Conservation (phyloP, 108 stramenopile species). For the Epithemia pelagica region DNA sequence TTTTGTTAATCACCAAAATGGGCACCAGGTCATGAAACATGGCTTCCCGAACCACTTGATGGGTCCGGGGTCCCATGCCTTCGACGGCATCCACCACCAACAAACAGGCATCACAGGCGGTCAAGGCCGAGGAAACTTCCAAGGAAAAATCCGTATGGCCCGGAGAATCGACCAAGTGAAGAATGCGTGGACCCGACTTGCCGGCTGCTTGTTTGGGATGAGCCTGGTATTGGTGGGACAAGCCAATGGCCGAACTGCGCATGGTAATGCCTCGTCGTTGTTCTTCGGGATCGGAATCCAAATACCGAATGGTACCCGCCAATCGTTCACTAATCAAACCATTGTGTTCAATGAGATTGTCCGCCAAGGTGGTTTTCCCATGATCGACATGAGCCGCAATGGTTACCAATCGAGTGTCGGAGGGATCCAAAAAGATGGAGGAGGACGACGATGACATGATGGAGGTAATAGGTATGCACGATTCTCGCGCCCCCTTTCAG, state of each 20-base stretch:
- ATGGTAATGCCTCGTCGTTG: slow-evolving; percentile 99
- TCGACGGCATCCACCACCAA: slow-evolving; percentile 96
- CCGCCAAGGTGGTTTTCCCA: slow-evolving; percentile 98
- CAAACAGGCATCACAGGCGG: slow-evolving; percentile 90
- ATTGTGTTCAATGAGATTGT: slow-evolving; percentile 85
- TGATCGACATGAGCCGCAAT: slow-evolving; percentile 99
- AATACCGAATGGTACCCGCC: slow-evolving; percentile 78
- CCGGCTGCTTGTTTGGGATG: background rate
- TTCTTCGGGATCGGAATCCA: slow-evolving; percentile 84
- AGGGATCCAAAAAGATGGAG: slow-evolving; percentile 53
- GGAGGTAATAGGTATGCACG: no score
- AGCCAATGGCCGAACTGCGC: slow-evolving; percentile 85
- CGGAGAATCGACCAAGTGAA: slow-evolving; percentile 94
- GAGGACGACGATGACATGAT: no score
- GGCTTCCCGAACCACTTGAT: slow-evolving; percentile 92
- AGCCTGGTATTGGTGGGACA: slow-evolving; percentile 42
- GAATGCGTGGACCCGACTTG: slow-evolving; percentile 27
- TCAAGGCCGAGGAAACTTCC: slow-evolving; percentile 91
- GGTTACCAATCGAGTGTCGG: slow-evolving; percentile 85
- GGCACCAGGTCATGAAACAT: slow-evolving; percentile 82
- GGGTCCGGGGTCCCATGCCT: slow-evolving; percentile 93
- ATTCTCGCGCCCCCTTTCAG: no score
- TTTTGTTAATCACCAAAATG: slow-evolving; percentile 89
- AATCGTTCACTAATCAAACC: slow-evolving; percentile 80
- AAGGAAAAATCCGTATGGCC: slow-evolving; percentile 97